phyloP scores from a whole-genome alignment of 129 eudicot genomes.

The Sambucus nigra region DNA sequence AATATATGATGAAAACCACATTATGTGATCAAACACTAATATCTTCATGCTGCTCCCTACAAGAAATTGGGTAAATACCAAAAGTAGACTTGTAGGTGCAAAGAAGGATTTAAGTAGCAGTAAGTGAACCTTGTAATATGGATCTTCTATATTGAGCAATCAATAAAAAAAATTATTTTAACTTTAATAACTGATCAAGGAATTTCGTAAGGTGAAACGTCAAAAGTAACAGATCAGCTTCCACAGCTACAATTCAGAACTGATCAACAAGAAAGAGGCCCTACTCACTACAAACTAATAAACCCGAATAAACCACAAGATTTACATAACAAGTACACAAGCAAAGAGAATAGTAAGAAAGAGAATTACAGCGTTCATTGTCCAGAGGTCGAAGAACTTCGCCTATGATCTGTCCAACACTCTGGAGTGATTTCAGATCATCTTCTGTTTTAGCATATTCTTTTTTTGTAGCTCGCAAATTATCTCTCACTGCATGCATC shows the following conservation, averaged over 20 bases:
- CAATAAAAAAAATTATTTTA: too few species aligned
- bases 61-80: background rate
- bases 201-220: background rate
- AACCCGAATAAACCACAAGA: too few species aligned
- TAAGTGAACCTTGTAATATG: too few species aligned
- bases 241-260: background rate
- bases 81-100: too few species aligned
- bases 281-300: too few species aligned
- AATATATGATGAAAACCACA: background rate
- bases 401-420: constrained; percentile 98
- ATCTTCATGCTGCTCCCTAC: background rate
- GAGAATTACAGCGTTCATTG: constrained; percentile 72
- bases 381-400: constrained; percentile 94
- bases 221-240: background rate
- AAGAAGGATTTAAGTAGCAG: too few species aligned
- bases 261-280: too few species aligned
- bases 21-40: background rate
- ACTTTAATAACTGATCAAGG: background rate
- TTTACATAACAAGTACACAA: background rate
- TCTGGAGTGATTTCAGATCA: constrained; percentile 96
- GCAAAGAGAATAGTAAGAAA: constrained; percentile 1
- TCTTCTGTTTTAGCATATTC: constrained; percentile 96
- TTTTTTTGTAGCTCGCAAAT: constrained; percentile 52
- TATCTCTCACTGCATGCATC: constrained; percentile 59
- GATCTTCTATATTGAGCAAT: background rate